A percentile compares a stretch with the other conserved stretches of the same genome.
These are phyloP conservation scores for Croton laevigatus DNA, from an alignment of 441 rosid species.

Conservation along the genomic window DNA sequence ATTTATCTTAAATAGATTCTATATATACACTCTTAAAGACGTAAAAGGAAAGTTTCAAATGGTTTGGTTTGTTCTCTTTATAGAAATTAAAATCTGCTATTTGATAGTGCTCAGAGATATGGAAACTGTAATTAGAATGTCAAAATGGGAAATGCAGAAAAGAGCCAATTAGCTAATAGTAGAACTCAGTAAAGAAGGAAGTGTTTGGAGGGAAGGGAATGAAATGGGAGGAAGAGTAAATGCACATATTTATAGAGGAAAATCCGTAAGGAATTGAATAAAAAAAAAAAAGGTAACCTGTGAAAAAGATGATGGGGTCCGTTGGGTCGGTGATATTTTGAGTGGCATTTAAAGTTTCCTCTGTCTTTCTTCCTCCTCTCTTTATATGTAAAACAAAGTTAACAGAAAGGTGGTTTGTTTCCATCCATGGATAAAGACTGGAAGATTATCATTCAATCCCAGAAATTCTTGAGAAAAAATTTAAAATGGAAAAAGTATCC, in stretches of 20 bases:
- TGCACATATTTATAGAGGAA: slow-evolving; percentile 11
- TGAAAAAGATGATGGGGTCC: not conserved
- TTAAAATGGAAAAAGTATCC: too few species aligned
- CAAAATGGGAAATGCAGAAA: not conserved
- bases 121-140: not conserved
- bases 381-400: not conserved
- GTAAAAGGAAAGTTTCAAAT: not conserved
- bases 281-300: slow-evolving; percentile 20
- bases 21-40: not conserved
- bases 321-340: slow-evolving; percentile 4
- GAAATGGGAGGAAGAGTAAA: not conserved
- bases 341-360: too few species aligned
- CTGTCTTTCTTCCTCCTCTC: not conserved
- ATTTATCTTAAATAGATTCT: not conserved
- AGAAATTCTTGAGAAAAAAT: not conserved
- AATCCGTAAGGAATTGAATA: not conserved
- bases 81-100: not conserved
- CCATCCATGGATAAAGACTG: slow-evolving; percentile 1
- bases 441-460: not conserved
- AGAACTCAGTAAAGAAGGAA: not conserved
- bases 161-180: not conserved
- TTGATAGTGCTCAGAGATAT: not conserved
- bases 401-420: not conserved
- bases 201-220: not conserved
- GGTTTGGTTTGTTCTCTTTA: not conserved